Conservation (phyloP, 441 rosid species). For the Populus hybrid region DNA sequence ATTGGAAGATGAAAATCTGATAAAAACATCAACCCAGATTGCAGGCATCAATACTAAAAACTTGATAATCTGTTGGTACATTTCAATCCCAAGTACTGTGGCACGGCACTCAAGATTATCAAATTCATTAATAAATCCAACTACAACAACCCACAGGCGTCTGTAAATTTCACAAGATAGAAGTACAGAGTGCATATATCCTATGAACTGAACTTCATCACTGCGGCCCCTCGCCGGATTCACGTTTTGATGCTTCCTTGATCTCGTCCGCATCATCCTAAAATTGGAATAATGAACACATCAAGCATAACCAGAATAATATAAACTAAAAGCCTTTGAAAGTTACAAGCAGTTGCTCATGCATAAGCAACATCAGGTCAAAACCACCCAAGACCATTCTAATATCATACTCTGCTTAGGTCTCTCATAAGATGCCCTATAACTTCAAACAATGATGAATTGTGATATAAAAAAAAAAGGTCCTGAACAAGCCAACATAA, state of each 20-base stretch:
- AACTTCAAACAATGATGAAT: neutral
- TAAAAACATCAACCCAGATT: slow-evolving; percentile 12
- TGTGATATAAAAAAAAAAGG: neutral
- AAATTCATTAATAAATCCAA: slow-evolving; percentile 31
- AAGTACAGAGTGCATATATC: slow-evolving; percentile 33
- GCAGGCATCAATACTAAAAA: slow-evolving; percentile 24
- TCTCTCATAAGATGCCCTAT: neutral
- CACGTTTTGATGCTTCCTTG: slow-evolving; percentile 75
- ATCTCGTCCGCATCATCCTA: slow-evolving; percentile 94
- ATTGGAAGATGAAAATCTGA: neutral
- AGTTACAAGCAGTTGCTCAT: neutral
- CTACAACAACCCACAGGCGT: slow-evolving; percentile 35
- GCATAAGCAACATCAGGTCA: neutral
- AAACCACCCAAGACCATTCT: neutral
- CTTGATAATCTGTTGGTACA: slow-evolving; percentile 27
- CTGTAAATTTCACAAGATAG: slow-evolving; percentile 33
- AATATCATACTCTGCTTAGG: neutral
- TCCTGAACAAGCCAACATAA: neutral
- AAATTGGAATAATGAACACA: neutral
- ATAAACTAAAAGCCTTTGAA: neutral
- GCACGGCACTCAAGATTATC: slow-evolving; percentile 24
- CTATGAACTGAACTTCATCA: slow-evolving; percentile 31
- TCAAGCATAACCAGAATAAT: neutral
- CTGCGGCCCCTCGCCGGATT: slow-evolving; percentile 53
- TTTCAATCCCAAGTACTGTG: slow-evolving; percentile 23